Evolutionary conservation across 495 filamentous ascomycete species (phyloP).

Genomic region (Penicillium taxi): DNA sequence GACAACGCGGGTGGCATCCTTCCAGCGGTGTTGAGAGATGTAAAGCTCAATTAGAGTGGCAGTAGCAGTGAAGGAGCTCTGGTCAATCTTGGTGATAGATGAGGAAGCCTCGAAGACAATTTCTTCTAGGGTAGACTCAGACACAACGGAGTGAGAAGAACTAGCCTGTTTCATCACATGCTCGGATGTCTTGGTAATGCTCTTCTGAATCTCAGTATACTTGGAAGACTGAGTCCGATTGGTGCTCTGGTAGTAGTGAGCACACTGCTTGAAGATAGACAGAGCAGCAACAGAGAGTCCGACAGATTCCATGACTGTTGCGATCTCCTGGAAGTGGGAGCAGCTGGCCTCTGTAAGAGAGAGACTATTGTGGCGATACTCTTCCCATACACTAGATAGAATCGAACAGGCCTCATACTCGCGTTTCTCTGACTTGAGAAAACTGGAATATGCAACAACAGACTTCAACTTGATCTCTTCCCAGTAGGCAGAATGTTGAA

Average conservation of each 20-base stretch:
- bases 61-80: slow-evolving; percentile 24
- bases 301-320: slow-evolving; percentile 29
- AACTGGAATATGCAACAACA: slow-evolving; percentile 24
- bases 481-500: slow-evolving; percentile 22
- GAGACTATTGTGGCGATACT: slow-evolving; percentile 21
- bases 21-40: slow-evolving; percentile 30
- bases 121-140: slow-evolving; percentile 26
- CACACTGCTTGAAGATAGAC: slow-evolving; percentile 27
- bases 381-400: slow-evolving; percentile 30
- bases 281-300: slow-evolving; percentile 24
- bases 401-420: slow-evolving; percentile 28
- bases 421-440: slow-evolving; percentile 24
- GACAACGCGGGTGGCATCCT: slow-evolving; percentile 28
- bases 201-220: slow-evolving; percentile 25
- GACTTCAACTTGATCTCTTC: slow-evolving; percentile 25
- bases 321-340: slow-evolving; percentile 25
- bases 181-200: slow-evolving; percentile 13
- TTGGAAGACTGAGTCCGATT: slow-evolving; percentile 21
- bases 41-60: slow-evolving; percentile 24
- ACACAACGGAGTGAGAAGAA: slow-evolving; percentile 15
- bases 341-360: slow-evolving; percentile 18
- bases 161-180: slow-evolving; percentile 23
- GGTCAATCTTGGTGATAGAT: slow-evolving; percentile 16
- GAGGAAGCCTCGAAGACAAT: slow-evolving; percentile 27
- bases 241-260: slow-evolving; percentile 23